These are phyloP conservation scores for Eucalyptus marginata DNA, from an alignment of 345 rosid species.

Conservation along the genomic window DNA sequence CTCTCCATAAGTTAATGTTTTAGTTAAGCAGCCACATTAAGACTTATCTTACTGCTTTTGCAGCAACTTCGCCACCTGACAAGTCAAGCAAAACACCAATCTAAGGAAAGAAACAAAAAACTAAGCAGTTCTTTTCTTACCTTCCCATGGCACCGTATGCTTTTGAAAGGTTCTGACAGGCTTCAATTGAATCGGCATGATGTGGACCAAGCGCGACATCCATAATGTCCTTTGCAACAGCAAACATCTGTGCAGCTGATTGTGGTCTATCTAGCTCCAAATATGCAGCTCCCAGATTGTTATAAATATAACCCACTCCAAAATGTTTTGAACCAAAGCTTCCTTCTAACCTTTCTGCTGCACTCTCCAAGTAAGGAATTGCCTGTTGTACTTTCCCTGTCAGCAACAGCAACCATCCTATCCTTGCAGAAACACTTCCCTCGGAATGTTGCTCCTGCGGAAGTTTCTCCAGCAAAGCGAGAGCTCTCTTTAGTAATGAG, in stretches of 20 bases:
- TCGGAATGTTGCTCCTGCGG: conserved; percentile 87
- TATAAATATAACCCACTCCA: conserved; percentile 85
- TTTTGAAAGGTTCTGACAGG: conserved; percentile 90
- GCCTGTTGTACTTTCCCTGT: conserved; percentile 75
- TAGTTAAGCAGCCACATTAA: not conserved
- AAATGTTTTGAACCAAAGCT: conserved; percentile 91
- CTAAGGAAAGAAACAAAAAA: not conserved
- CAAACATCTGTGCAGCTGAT: conserved; percentile 93
- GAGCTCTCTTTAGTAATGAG: conserved; percentile 58
- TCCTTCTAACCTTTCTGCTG: conserved; percentile 77
- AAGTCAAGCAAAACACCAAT: not conserved
- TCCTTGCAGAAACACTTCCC: conserved; percentile 85
- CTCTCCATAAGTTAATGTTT: not conserved
- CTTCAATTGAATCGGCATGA: conserved; percentile 78
- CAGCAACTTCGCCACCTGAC: not conserved
- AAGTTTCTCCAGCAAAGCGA: conserved; percentile 64
- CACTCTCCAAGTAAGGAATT: conserved; percentile 82
- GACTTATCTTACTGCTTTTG: not conserved
- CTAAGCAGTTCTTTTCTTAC: conserved; percentile 20
- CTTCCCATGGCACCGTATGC: conserved; percentile 78
- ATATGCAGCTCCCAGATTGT: conserved; percentile 93
- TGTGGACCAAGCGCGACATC: conserved; percentile 93
- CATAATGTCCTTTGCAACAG: conserved; percentile 89
- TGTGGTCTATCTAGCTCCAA: conserved; percentile 85
- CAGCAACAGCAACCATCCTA: conserved; percentile 85